Conservation (phyloP, 352 stramenopile genomes). For the Globisporangium polare region DNA sequence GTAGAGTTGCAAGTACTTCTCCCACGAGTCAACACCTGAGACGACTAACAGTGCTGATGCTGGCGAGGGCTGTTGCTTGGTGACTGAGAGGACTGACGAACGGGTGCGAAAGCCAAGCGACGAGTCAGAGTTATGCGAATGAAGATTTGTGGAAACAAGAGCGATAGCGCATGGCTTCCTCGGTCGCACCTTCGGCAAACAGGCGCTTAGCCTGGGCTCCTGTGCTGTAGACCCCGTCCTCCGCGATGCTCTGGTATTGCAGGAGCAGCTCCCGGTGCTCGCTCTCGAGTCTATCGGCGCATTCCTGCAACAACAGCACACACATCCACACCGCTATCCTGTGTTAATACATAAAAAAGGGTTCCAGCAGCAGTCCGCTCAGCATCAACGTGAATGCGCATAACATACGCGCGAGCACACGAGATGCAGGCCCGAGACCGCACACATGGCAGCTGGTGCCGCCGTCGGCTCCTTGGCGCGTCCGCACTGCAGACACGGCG, state of each 20-base stretch:
- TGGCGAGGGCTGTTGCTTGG: neutral
- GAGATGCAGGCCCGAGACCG: constrained; percentile 34
- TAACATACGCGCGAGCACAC: constrained; percentile 38
- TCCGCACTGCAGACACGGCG: constrained; percentile 52
- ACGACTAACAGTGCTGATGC: neutral
- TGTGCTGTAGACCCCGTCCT: constrained; percentile 37
- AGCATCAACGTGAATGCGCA: neutral
- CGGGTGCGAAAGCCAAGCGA: neutral
- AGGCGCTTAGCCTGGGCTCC: constrained; percentile 32
- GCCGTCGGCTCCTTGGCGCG: constrained; percentile 1
- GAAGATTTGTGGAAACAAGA: neutral
- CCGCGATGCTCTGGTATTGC: constrained; percentile 38
- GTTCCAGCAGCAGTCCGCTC: neutral
- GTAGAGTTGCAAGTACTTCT: constrained; percentile 41
- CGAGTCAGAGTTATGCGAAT: neutral
- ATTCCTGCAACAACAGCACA: constrained; percentile 20
- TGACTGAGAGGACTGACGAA: constrained; percentile 8
- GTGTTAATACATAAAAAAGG: neutral
- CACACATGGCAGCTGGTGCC: constrained; percentile 13
- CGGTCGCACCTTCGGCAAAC: constrained; percentile 36
- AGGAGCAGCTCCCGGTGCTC: constrained; percentile 23
- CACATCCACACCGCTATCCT: neutral
- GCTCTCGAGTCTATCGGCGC: constrained; percentile 23
- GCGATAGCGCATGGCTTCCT: neutral
- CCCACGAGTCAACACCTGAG: constrained; percentile 29